Percentiles rank a stretch among this genome's conserved stretches.
These are phyloP conservation scores for Trichoderma sp. DNA, from an alignment of 2,329 filamentous ascomycete species.

Conservation along the genomic window DNA sequence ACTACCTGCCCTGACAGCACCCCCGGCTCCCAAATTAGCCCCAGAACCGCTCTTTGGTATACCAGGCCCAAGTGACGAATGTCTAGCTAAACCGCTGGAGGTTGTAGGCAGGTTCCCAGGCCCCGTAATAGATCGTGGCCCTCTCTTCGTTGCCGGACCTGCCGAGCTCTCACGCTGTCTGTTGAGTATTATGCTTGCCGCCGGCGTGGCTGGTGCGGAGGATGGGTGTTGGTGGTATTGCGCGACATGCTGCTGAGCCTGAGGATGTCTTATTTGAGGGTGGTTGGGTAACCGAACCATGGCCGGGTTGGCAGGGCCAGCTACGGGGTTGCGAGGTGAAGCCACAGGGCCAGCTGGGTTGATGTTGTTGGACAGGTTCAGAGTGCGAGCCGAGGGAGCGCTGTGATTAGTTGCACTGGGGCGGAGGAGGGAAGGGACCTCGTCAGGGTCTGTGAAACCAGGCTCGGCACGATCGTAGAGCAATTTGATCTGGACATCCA, in stretches of 20 bases:
- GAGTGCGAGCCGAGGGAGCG: constrained; percentile 39
- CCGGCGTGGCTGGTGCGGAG: constrained; percentile 59
- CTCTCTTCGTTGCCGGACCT: constrained; percentile 56
- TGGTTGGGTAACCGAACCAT: constrained; percentile 42
- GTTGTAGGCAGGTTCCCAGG: constrained; percentile 47
- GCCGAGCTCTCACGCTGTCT: constrained; percentile 58
- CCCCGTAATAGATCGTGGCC: constrained; percentile 46
- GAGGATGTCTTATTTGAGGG: constrained; percentile 48
- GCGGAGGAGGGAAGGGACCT: constrained; percentile 60
- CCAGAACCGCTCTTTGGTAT: constrained; percentile 49
- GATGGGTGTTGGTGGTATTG: constrained; percentile 40
- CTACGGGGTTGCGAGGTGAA: constrained; percentile 28
- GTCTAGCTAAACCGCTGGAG: constrained; percentile 58
- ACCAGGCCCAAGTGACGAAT: constrained; percentile 60
- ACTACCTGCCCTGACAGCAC: constrained; percentile 52
- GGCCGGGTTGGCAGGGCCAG: constrained; percentile 39
- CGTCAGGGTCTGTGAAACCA: constrained; percentile 59
- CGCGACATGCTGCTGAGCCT: constrained; percentile 41
- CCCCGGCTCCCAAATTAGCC: constrained; percentile 30
- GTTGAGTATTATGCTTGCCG: constrained; percentile 57
- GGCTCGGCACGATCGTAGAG: constrained; percentile 60
- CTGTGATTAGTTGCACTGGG: constrained; percentile 53
- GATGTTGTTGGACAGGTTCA: constrained; percentile 42
- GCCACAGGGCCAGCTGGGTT: constrained; percentile 27
- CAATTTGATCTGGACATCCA: constrained; percentile 60